These are phyloP conservation scores for Mucor ambiguus DNA, from an alignment of 371 early-diverging fungal genomes.

Conservation along the genomic window DNA sequence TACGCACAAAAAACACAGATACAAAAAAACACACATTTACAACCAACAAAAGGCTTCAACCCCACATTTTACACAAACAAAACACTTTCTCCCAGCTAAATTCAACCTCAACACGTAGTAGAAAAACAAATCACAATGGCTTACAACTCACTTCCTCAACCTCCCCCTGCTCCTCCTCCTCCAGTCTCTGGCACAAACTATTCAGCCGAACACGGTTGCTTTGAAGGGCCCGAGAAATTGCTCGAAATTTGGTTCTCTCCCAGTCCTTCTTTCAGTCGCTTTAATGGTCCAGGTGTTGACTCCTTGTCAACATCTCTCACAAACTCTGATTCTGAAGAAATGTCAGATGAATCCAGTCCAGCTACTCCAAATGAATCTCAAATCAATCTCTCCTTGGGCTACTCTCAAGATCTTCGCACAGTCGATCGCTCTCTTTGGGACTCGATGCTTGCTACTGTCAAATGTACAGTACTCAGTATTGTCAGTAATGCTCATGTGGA, in stretches of 20 bases:
- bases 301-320: conserved; percentile 4
- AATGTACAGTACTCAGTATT: conserved; percentile 83
- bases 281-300: not conserved
- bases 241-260: conserved; percentile 93
- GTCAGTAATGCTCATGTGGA: conserved; percentile 76
- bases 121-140: conserved; percentile 5
- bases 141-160: conserved; percentile 21
- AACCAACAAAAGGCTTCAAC: not conserved
- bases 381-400: conserved; percentile 29
- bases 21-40: conserved; percentile 1
- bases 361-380: conserved; percentile 28
- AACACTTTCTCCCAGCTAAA: not conserved
- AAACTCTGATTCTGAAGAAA: conserved; percentile 34
- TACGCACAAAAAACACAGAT: not conserved
- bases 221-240: conserved; percentile 96
- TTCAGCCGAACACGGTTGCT: conserved; percentile 56
- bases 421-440: conserved; percentile 80
- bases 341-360: conserved; percentile 37
- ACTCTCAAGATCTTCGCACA: conserved; percentile 65
- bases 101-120: not conserved
- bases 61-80: not conserved
- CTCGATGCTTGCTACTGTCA: conserved; percentile 85
- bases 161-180: conserved; percentile 36
- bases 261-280: conserved; percentile 26
- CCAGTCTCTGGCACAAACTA: conserved; percentile 44